These are phyloP conservation scores for Sarocladium brachiariae DNA, from an alignment of 2,329 filamentous ascomycete species.

Conservation along the genomic window DNA sequence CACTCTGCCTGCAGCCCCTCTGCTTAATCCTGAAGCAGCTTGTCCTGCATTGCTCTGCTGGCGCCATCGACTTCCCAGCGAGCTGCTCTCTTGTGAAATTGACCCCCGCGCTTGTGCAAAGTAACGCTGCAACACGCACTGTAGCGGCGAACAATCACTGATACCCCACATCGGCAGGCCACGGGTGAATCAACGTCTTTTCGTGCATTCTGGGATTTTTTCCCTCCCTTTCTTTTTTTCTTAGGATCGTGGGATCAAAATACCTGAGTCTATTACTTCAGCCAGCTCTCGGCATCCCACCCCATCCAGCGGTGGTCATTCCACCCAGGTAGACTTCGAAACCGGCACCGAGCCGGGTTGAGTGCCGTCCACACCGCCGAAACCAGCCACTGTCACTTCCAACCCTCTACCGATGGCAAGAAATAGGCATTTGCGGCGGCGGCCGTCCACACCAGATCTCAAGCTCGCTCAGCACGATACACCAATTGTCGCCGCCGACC, in stretches of 20 bases:
- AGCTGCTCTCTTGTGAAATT: slow-evolving; percentile 9
- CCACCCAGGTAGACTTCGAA: neutral
- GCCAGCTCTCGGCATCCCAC: no score
- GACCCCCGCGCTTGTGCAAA: slow-evolving; percentile 7
- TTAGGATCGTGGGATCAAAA: slow-evolving; percentile 4
- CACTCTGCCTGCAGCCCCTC: neutral
- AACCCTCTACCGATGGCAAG: slow-evolving; percentile 20
- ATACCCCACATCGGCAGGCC: slow-evolving; percentile 9
- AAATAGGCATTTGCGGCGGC: slow-evolving; percentile 27
- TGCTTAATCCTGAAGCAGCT: slow-evolving; percentile 9
- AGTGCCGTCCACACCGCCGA: slow-evolving; percentile 2
- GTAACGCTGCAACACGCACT: neutral
- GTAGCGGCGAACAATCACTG: slow-evolving; percentile 9
- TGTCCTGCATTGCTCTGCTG: slow-evolving; percentile 26
- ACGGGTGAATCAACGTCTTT: slow-evolving; percentile 9
- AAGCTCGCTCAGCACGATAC: slow-evolving; percentile 16
- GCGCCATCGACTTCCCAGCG: slow-evolving; percentile 14
- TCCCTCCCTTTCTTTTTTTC: neutral
- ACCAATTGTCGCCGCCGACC: slow-evolving; percentile 21
- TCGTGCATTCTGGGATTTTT: slow-evolving; percentile 1
- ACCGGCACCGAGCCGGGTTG: slow-evolving; percentile 2
- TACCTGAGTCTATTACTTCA: no score
- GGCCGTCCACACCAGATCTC: slow-evolving; percentile 36
- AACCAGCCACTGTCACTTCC: neutral
- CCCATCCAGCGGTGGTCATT: neutral